Evolutionary conservation across 192 early-diverging fungal species (phyloP), one percentile per base, ranked within the genome.

Genomic region (Gryganskiella cystojenkinii): DNA sequence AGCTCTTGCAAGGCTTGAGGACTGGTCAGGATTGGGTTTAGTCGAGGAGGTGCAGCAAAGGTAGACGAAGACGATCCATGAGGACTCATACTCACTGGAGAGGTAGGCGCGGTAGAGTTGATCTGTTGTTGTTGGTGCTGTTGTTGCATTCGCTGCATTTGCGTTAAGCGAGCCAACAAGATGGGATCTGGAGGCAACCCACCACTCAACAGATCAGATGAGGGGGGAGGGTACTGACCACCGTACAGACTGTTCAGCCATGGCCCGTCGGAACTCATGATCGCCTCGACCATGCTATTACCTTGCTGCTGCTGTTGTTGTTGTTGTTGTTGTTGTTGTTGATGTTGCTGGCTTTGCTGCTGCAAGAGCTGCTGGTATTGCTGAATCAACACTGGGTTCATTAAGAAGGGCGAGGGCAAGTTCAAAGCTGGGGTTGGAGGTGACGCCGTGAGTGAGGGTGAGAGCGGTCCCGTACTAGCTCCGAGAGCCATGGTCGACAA

Each of bases 291-390:
- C n/a, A n/a, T n/a, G n/a, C n/a, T n/a, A 6, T 24, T 50, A 4
- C 47, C 13, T 44, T 50, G 56, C 69, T 1, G 44, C 28, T 0
- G 56, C 37, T 2, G 70, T 24, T 6, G 70, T 62, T 15, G 52
- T 37, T 3, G 61, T 6, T 0, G 17, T 22, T 22, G 69, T 56
- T 20, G 45, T 28, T 22, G 46, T n/a, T 17, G 40, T n/a, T 11
- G 53, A 30, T 34, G 67, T 50, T 0, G 56, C 56, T 13, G 56
- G 7, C 5, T 35, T 25, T 78, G 73, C 17, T 50, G 57, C 42
- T 78, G 73, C 22, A 78, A 34, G 3, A 68, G 73, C 28, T 78
- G 73, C 10, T 68, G 73, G 43, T 78, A 78, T 52, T 76, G 73
- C 19, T 78, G 73, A 6, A 78, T 11, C 15, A 78, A 52, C 24